Evolutionary conservation across 2,329 filamentous ascomycete genomes (phyloP).

Genomic region (Kalmusia sp.): DNA sequence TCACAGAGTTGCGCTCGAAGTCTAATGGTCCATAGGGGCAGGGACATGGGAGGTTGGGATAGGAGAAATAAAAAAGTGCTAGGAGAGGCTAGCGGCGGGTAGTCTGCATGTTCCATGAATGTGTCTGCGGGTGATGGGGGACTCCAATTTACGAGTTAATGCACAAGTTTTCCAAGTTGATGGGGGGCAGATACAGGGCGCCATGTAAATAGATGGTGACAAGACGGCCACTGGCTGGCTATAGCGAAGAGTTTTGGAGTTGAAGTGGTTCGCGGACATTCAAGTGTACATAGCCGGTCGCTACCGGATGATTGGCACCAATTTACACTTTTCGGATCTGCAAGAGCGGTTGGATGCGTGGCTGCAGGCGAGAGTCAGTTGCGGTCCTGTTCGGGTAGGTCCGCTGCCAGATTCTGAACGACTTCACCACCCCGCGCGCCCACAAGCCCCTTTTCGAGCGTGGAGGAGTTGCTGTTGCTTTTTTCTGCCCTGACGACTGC

Average conservation of each 20-base stretch:
- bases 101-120: not conserved
- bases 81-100: slow-evolving; percentile 6
- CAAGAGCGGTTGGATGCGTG: slow-evolving; percentile 6
- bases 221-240: slow-evolving; percentile 1
- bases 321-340: slow-evolving; percentile 7
- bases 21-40: not conserved
- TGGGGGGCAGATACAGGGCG: not conserved
- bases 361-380: not conserved
- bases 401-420: slow-evolving; percentile 2
- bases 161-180: slow-evolving; percentile 5
- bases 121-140: not conserved
- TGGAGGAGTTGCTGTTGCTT: not conserved
- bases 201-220: not conserved
- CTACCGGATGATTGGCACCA: slow-evolving; percentile 12
- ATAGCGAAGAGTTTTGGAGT: not conserved
- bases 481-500: not conserved
- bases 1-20: not conserved
- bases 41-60: not conserved
- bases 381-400: slow-evolving; percentile 4
- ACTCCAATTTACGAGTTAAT: slow-evolving; percentile 3
- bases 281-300: slow-evolving; percentile 9
- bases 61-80: not conserved
- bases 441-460: slow-evolving; percentile 8
- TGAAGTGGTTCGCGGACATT: slow-evolving; percentile 3
- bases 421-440: not conserved